Evolutionary conservation across 2,329 filamentous ascomycete species (phyloP).

Genomic region (Colletotrichum tanaceti): DNA sequence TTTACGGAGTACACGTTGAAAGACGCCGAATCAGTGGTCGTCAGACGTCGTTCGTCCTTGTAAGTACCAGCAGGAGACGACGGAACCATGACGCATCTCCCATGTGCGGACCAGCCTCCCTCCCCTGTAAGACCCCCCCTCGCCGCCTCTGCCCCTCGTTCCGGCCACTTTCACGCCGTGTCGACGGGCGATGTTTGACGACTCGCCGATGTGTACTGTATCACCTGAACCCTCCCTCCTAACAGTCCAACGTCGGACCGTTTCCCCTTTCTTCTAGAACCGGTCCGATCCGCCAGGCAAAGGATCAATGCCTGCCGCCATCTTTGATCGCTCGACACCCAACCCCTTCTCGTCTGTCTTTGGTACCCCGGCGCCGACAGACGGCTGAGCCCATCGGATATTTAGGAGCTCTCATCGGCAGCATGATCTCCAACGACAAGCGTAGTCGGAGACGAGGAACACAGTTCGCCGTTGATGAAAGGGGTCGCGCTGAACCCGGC

Average conservation of each 20-base stretch:
- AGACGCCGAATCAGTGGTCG: neutral
- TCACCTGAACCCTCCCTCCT: conserved; percentile 20
- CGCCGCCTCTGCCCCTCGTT: neutral
- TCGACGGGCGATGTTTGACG: neutral
- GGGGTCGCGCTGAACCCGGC: conserved; percentile 6
- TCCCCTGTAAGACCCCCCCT: too few relatives aligned
- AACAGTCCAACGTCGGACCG: neutral
- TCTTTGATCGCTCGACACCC: conserved; percentile 16
- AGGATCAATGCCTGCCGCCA: conserved; percentile 23
- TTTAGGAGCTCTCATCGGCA: conserved; percentile 1
- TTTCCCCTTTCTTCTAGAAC: conserved; percentile 19
- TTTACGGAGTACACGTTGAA: neutral
- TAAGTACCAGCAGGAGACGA: conserved; percentile 15
- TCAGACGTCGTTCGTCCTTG: neutral
- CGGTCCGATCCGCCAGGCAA: conserved; percentile 9
- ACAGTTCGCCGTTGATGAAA: conserved; percentile 13
- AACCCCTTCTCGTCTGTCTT: too few relatives aligned
- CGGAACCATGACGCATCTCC: conserved; percentile 19
- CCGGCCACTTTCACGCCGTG: conserved; percentile 3
- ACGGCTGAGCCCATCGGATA: neutral
- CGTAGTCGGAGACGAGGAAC: conserved; percentile 1
- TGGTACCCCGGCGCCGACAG: neutral
- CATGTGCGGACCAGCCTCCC: too few relatives aligned
- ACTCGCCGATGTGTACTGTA: conserved; percentile 30
- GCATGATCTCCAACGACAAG: conserved; percentile 8